Percentiles rank a stretch among this genome's conserved stretches.
Conservation (phyloP, 345 rosid genomes). For the Lepidium aucheri region DNA sequence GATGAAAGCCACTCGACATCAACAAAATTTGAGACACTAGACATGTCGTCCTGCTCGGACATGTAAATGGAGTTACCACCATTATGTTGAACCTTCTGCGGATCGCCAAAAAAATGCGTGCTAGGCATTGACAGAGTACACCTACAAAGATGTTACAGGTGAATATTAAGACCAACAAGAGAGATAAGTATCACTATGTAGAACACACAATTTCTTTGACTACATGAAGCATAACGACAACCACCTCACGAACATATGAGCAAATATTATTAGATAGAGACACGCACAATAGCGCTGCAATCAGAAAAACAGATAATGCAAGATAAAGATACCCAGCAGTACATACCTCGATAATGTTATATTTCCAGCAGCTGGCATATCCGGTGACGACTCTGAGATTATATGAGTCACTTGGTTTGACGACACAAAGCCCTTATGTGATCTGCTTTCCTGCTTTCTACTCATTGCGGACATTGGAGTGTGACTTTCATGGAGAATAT, state of each 20-base stretch:
- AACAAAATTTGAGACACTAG: slow-evolving; percentile 80
- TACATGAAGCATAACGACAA: slow-evolving; percentile 5
- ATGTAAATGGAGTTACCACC: slow-evolving; percentile 47
- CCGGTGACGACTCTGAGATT: slow-evolving; percentile 81
- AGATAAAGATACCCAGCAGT: neutral
- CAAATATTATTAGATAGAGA: neutral
- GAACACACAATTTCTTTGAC: neutral
- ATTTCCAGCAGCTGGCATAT: slow-evolving; percentile 72
- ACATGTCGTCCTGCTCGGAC: slow-evolving; percentile 57
- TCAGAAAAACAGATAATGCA: neutral
- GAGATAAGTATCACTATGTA: neutral
- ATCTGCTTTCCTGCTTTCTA: slow-evolving; percentile 37
- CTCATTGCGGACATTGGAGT: slow-evolving; percentile 42
- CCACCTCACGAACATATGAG: neutral
- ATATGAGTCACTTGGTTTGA: slow-evolving; percentile 38
- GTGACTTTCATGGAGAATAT: slow-evolving; percentile 46
- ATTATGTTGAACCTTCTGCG: slow-evolving; percentile 39
- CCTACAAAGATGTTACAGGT: slow-evolving; percentile 30
- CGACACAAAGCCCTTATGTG: slow-evolving; percentile 34
- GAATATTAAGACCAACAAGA: neutral
- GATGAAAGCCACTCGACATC: slow-evolving; percentile 94
- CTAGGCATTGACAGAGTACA: slow-evolving; percentile 70
- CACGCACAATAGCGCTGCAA: neutral
- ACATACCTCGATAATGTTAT: slow-evolving; percentile 67
- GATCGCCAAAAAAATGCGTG: slow-evolving; percentile 68